Conservation (phyloP, 495 filamentous ascomycete genomes). For the Penicillium waksmanii region DNA sequence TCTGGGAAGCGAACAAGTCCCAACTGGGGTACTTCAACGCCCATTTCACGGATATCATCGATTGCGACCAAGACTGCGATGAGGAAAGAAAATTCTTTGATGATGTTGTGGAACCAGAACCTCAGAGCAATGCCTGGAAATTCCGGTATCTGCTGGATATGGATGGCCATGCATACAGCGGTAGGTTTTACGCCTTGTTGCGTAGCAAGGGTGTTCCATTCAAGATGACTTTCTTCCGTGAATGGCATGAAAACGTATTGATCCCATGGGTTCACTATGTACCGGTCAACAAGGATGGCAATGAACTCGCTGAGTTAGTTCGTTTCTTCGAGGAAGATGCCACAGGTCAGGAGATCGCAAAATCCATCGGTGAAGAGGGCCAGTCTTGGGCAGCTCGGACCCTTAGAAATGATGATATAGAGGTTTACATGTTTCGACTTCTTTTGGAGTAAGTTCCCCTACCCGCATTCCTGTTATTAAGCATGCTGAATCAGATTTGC, state of each 20-base stretch:
- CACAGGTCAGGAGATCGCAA: constrained; percentile 34
- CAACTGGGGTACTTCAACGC: constrained; percentile 14
- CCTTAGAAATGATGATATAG: constrained; percentile 42
- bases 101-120: constrained; percentile 4
- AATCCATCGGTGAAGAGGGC: constrained; percentile 45
- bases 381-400: constrained; percentile 41
- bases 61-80: constrained; percentile 21
- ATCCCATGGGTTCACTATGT: constrained; percentile 62
- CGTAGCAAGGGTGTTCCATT: constrained; percentile 43
- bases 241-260: constrained; percentile 61
- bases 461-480: no score
- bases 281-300: constrained; percentile 46
- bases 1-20: background rate
- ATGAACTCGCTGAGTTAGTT: constrained; percentile 50
- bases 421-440: constrained; percentile 46
- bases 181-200: constrained; percentile 54
- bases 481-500: no score
- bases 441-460: constrained; percentile 37
- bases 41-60: constrained; percentile 15
- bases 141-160: constrained; percentile 47
- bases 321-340: constrained; percentile 41
- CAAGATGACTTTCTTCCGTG: constrained; percentile 53
- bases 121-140: constrained; percentile 16
- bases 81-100: constrained; percentile 16
- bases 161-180: constrained; percentile 59